Conservation (phyloP, 179 eudicot species). For the Patellifolia procumbens region DNA sequence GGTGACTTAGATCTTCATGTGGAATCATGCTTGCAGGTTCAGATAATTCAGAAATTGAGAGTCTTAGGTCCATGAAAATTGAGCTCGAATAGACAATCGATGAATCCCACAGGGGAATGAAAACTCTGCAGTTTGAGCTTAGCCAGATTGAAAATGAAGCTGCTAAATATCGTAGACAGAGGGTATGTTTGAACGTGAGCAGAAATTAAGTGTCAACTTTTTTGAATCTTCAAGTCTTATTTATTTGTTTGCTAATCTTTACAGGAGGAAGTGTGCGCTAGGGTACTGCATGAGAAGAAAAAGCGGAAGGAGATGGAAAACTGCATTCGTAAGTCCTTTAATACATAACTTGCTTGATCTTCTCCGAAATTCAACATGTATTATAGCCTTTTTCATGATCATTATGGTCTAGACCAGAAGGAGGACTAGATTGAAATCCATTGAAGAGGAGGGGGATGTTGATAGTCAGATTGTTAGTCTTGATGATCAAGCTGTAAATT, state of each 20-base stretch:
- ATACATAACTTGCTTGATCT: constrained; percentile 2
- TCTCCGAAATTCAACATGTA: constrained; percentile 1
- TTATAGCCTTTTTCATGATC: constrained; percentile 17
- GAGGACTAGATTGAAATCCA: constrained; percentile 42
- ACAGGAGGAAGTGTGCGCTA: constrained; percentile 65
- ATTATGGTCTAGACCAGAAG: constrained; percentile 54
- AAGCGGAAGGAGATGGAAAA: constrained; percentile 58
- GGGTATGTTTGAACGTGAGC: constrained; percentile 51
- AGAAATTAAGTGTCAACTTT: not conserved
- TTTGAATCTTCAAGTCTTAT: not conserved
- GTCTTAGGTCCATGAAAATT: constrained; percentile 45
- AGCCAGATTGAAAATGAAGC: constrained; percentile 73
- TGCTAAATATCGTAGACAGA: constrained; percentile 63
- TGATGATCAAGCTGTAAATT: constrained; percentile 44
- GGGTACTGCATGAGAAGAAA: constrained; percentile 45
- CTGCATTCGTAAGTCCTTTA: constrained; percentile 60
- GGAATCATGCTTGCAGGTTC: constrained; percentile 48
- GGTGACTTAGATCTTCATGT: constrained; percentile 9
- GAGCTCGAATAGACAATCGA: constrained; percentile 53
- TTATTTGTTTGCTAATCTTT: constrained; percentile 10
- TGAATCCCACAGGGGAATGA: constrained; percentile 43
- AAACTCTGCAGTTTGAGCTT: constrained; percentile 51
- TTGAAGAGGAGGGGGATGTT: constrained; percentile 62
- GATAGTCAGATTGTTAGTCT: constrained; percentile 57
- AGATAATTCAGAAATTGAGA: constrained; percentile 70